These are phyloP conservation scores for Sporothrix globosa DNA, from an alignment of 2,329 filamentous ascomycete genomes.

Conservation along the genomic window DNA sequence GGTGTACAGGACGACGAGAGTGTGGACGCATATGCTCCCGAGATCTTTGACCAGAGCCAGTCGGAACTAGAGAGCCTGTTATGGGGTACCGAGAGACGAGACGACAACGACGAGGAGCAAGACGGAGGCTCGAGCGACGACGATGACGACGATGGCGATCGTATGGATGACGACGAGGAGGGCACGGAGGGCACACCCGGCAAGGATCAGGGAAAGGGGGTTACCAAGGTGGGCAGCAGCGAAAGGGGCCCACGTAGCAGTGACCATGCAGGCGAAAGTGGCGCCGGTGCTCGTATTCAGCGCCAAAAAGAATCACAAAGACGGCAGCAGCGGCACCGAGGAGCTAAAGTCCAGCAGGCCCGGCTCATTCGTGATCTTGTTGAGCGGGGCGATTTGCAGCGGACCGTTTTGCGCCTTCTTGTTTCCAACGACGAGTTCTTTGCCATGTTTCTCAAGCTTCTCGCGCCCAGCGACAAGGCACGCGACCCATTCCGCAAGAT, in stretches of 20 bases:
- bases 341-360: not conserved
- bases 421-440: constrained; percentile 60
- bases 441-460: constrained; percentile 54
- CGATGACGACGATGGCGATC: not conserved
- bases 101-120: constrained; percentile 36
- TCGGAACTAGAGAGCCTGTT: constrained; percentile 31
- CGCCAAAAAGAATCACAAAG: not conserved
- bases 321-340: not conserved
- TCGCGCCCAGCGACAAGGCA: constrained; percentile 50
- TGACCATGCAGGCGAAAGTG: not conserved
- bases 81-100: constrained; percentile 24
- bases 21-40: constrained; percentile 51
- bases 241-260: not conserved
- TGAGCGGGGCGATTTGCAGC: constrained; percentile 53
- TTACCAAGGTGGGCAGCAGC: not conserved
- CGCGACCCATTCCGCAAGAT: constrained; percentile 55
- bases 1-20: constrained; percentile 44
- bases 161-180: not conserved
- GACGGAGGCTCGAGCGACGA: not conserved
- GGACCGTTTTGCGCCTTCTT: constrained; percentile 58
- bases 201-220: not conserved
- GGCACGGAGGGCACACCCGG: not conserved
- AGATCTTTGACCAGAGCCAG: constrained; percentile 47
- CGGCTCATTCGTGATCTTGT: constrained; percentile 40
- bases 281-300: not conserved